Percentiles rank a stretch among this genome's conserved stretches.
Conservation (phyloP, 805 yeast genomes). For the Cyberlindnera suaveolens region DNA sequence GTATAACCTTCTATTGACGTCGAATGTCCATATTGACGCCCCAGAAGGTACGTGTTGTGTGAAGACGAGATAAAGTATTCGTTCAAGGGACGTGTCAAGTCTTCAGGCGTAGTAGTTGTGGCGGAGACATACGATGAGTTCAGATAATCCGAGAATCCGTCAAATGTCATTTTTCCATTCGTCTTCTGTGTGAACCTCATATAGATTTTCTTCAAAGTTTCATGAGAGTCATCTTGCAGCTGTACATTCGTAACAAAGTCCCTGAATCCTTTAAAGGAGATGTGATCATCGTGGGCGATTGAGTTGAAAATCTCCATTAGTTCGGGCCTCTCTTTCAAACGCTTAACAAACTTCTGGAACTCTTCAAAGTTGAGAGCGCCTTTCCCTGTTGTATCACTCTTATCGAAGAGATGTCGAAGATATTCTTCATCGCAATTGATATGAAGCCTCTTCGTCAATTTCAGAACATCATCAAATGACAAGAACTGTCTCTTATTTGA, state of each 20-base stretch:
- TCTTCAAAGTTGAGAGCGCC: conserved; percentile 61
- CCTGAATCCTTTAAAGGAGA: conserved; percentile 29
- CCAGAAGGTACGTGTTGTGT: conserved; percentile 87
- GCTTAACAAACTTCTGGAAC: conserved; percentile 67
- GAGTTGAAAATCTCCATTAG: conserved; percentile 43
- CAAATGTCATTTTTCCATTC: conserved; percentile 8
- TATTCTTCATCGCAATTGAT: conserved; percentile 58
- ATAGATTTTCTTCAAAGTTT: conserved; percentile 30
- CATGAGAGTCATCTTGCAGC: conserved; percentile 32
- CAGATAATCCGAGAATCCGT: conserved; percentile 23
- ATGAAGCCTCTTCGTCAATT: conserved; percentile 60
- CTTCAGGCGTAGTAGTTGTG: conserved; percentile 21
- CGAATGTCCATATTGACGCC: conserved; percentile 81
- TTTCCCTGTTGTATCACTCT: conserved; percentile 43
- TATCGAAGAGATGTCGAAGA: conserved; percentile 44
- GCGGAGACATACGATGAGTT: conserved; percentile 24
- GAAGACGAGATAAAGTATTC: conserved; percentile 90
- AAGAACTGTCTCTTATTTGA: conserved; percentile 32
- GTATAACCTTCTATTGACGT: conserved; percentile 89
- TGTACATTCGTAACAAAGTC: conserved; percentile 46
- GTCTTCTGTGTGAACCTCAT: conserved; percentile 26
- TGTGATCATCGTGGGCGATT: conserved; percentile 20
- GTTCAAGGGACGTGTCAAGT: conserved; percentile 60
- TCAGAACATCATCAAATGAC: conserved; percentile 61
- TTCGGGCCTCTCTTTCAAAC: conserved; percentile 62